Conservation (phyloP, 2,329 filamentous ascomycete genomes). For the Fusarium oxysporum region DNA sequence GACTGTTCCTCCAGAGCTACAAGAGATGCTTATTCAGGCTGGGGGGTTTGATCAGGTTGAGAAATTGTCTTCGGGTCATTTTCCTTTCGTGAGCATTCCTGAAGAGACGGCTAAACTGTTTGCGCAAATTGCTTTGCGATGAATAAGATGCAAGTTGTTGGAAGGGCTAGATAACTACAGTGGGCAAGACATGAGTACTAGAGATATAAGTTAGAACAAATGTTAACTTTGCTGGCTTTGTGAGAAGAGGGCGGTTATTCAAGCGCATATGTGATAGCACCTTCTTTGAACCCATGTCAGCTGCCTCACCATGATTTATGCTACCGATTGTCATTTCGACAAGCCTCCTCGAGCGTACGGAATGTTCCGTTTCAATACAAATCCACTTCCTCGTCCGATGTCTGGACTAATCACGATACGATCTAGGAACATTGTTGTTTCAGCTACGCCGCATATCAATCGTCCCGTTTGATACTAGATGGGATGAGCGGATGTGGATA, state of each 20-base stretch:
- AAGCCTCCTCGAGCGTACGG: too few relatives aligned
- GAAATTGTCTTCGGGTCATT: neutral
- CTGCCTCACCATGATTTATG: too few relatives aligned
- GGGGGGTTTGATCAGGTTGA: neutral
- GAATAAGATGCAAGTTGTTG: neutral
- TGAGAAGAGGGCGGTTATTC: too few relatives aligned
- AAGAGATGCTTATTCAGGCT: neutral
- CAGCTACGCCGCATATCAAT: accelerated
- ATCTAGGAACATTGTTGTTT: neutral
- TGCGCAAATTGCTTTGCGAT: neutral
- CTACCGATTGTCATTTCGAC: too few relatives aligned
- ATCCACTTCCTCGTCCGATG: neutral
- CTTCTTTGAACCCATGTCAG: too few relatives aligned
- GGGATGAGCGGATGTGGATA: too few relatives aligned
- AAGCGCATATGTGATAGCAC: too few relatives aligned
- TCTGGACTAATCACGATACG: neutral
- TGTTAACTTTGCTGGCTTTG: too few relatives aligned
- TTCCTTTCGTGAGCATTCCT: neutral
- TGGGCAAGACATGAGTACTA: too few relatives aligned
- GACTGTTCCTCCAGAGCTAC: accelerated
- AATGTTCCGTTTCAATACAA: neutral
- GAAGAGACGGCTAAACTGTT: neutral
- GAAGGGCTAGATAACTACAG: too few relatives aligned
- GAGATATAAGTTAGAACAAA: too few relatives aligned
- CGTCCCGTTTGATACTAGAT: accelerated